Evolutionary conservation across 177 flowering plant genomes (phyloP).

Genomic region (Vitis hybrid): DNA sequence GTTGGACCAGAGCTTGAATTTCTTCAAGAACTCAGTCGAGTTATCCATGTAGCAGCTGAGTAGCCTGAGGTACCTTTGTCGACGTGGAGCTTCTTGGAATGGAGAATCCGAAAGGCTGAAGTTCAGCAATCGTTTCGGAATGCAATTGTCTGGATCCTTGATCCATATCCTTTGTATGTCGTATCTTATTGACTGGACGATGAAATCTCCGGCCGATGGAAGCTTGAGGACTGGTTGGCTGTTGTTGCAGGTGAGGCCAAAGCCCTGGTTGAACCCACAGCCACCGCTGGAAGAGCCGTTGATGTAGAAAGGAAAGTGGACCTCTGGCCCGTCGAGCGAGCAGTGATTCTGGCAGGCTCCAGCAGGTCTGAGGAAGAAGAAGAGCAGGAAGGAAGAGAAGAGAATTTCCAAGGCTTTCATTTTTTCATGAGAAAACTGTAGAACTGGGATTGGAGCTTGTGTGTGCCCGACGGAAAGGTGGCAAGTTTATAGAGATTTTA

Average conservation of each 20-base stretch:
- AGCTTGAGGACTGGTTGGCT: conserved; percentile 9
- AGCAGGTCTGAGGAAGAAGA: too few species aligned
- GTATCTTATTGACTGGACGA: conserved; percentile 11
- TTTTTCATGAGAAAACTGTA: too few species aligned
- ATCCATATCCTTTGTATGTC: not conserved
- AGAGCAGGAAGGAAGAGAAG: too few species aligned
- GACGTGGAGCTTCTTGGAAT: not conserved
- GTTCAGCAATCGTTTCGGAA: conserved; percentile 10
- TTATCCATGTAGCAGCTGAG: conserved; percentile 24
- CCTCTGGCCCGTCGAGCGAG: not conserved
- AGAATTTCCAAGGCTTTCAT: too few species aligned
- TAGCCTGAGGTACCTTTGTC: conserved; percentile 9
- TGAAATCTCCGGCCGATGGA: conserved; percentile 13
- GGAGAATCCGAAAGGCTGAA: conserved; percentile 16
- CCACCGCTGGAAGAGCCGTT: conserved; percentile 16
- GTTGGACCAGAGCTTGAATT: not conserved
- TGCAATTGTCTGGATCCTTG: conserved; percentile 22
- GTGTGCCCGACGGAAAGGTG: too few species aligned
- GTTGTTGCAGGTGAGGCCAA: conserved; percentile 28
- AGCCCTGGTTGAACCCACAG: conserved; percentile 33
- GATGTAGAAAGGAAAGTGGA: not conserved
- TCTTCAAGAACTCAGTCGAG: not conserved
- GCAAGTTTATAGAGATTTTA: too few species aligned
- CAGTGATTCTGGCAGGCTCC: too few species aligned
- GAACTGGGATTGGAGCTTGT: too few species aligned